Conservation (phyloP, 1,139 yeast species). For the Keqinozyma sinolaborantium region DNA sequence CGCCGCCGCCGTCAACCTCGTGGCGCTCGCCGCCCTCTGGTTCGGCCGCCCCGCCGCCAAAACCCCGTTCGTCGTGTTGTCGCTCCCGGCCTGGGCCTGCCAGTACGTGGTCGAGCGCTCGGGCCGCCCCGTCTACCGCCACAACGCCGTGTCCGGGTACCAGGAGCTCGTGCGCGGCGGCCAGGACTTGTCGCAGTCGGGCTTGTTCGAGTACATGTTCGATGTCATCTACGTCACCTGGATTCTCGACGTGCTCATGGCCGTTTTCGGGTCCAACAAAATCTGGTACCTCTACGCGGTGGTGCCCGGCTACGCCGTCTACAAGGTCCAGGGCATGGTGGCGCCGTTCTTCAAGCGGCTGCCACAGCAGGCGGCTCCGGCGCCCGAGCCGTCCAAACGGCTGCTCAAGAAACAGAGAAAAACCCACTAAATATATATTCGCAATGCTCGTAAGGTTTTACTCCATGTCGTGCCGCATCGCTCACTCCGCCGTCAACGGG, state of each 20-base stretch:
- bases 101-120: conserved; percentile 58
- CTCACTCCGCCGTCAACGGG: conserved; percentile 25
- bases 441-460: no score
- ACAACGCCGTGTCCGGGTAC: conserved; percentile 29
- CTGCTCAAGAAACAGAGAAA: conserved; percentile 15
- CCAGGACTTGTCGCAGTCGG: conserved; percentile 60
- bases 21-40: conserved; percentile 21
- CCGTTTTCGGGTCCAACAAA: conserved; percentile 53
- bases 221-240: conserved; percentile 74
- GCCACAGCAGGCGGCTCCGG: conserved; percentile 5
- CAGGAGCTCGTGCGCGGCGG: conserved; percentile 51
- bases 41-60: conserved; percentile 50
- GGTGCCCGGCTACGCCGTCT: conserved; percentile 51
- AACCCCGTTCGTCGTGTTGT: conserved; percentile 51
- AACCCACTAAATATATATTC: no score
- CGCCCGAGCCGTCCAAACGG: conserved; percentile 10
- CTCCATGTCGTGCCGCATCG: conserved; percentile 8
- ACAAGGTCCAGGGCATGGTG: conserved; percentile 36
- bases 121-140: conserved; percentile 61
- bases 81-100: conserved; percentile 54
- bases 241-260: conserved; percentile 53
- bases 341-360: conserved; percentile 7
- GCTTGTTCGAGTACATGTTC: conserved; percentile 74
- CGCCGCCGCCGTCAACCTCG: conserved; percentile 39
- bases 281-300: conserved; percentile 57